These are phyloP conservation scores for Suhomyces bribrorum DNA, from an alignment of 1,139 yeast species.

Conservation along the genomic window DNA sequence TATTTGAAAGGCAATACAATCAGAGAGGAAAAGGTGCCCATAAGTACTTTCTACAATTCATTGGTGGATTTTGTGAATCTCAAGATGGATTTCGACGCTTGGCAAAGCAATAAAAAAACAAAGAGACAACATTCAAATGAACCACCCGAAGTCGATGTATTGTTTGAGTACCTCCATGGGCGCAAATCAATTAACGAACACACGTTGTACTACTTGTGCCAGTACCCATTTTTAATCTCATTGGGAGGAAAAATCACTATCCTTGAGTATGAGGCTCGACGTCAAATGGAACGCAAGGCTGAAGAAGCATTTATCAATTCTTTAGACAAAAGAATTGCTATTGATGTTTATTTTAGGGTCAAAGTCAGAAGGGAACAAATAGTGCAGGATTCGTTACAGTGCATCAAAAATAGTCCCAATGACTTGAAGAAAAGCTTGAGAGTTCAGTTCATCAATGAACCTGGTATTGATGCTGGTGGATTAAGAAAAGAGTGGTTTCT, in stretches of 20 bases:
- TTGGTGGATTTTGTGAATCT: constrained; percentile 79
- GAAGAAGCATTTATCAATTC: constrained; percentile 87
- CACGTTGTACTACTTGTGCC: constrained; percentile 62
- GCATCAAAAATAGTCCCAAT: constrained; percentile 55
- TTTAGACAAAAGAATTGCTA: constrained; percentile 57
- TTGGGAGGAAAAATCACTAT: constrained; percentile 80
- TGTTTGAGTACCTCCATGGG: constrained; percentile 52
- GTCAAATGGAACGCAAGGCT: constrained; percentile 84
- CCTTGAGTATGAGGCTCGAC: constrained; percentile 77
- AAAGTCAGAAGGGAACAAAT: constrained; percentile 67
- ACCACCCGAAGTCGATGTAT: constrained; percentile 37
- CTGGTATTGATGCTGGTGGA: constrained; percentile 96
- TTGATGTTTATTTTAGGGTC: constrained; percentile 69
- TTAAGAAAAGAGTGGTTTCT: constrained; percentile 90
- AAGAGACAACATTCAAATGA: constrained; percentile 1
- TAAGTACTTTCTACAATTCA: constrained; percentile 70
- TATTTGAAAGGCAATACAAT: constrained; percentile 55
- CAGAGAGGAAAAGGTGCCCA: constrained; percentile 40
- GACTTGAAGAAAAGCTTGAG: constrained; percentile 74
- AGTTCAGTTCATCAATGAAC: constrained; percentile 81
- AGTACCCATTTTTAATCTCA: constrained; percentile 79
- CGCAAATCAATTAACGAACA: constrained; percentile 20
- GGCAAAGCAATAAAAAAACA: constrained; percentile 53
- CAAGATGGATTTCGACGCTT: constrained; percentile 75
- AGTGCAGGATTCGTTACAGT: constrained; percentile 72